Evolutionary conservation across 2,329 filamentous ascomycete genomes (phyloP).

Genomic region (Hymenoscyphus scutula): DNA sequence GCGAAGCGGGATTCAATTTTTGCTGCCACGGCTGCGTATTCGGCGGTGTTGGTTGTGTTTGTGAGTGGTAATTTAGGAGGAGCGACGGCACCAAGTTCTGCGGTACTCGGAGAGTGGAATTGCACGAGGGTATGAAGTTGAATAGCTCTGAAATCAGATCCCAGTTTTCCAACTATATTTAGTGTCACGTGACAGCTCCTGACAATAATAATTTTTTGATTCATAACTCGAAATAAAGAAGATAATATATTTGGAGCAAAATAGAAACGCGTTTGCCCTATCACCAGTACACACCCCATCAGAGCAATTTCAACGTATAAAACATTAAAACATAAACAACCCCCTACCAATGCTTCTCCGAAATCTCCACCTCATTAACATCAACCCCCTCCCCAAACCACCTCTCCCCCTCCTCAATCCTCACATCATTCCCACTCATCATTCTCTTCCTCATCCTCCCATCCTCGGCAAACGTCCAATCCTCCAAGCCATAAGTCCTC

Average conservation of each 20-base stretch:
- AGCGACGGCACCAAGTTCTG: background rate
- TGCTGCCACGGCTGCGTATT: conserved; percentile 25
- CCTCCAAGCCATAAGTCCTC: conserved; percentile 80
- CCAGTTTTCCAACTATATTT: too few relatives aligned
- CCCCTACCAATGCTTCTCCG: conserved; percentile 62
- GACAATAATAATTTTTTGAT: too few relatives aligned
- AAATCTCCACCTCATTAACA: conserved; percentile 64
- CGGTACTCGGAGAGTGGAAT: background rate
- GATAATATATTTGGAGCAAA: too few relatives aligned
- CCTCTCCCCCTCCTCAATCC: conserved; percentile 58
- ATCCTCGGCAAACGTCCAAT: conserved; percentile 72
- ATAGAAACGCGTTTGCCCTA: too few relatives aligned
- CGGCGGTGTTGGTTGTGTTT: conserved; percentile 3
- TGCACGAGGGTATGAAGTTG: background rate
- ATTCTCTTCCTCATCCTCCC: conserved; percentile 71
- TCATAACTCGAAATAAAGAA: too few relatives aligned
- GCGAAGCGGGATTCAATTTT: conserved; percentile 26
- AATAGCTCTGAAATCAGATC: too few relatives aligned
- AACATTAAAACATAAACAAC: too few relatives aligned
- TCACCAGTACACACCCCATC: too few relatives aligned
- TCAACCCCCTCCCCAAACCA: conserved; percentile 71
- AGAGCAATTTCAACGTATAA: too few relatives aligned
- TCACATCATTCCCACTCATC: conserved; percentile 74
- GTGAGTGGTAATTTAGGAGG: conserved; percentile 4
- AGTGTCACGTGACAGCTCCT: too few relatives aligned